Evolutionary conservation across 2,329 filamentous ascomycete species (phyloP), one percentile per base, ranked within the genome.

Genomic region (Colletotrichum navitas): DNA sequence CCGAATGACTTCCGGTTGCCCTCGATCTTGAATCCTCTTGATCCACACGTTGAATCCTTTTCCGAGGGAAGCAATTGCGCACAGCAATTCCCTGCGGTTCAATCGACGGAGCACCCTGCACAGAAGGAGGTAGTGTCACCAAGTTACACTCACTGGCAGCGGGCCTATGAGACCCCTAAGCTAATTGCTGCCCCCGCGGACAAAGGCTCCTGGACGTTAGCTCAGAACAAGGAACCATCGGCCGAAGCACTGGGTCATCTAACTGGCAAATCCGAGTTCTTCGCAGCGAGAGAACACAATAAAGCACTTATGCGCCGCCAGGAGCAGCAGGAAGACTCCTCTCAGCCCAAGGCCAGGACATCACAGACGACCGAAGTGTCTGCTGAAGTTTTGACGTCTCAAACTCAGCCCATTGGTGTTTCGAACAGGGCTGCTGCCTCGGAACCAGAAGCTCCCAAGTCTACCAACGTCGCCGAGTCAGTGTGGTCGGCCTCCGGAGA

Each of bases 221-320:
- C 51, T 10, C 69, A 64, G 41, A 55, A 52, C 26, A 54, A 60
- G 21, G 60, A 54, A 3, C 18, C 55, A 5, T 70, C 70, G 8
- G 79, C 78, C 21, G 77, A 80, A 49, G 61, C 74, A 8, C 75
- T 84, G 54, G 82, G 82, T 1, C 74, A 77, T 32, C 80, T 76
- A 62, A 80, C 78, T 3, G 83, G 81, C 1, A 84, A 84, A 61
- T 70, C 70, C 11, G 82, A 83, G 29, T 85, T 76, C 62, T 85
- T 84, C 62, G 76, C 75, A 4, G 83, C 83, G 7, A 78, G 83
- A 34, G 83, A 82, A 58, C 74, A 77, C 29, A 85, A 84, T 63
- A 81, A 78, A 45, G 64, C 51, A 29, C 45, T 45, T 16, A 34
- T 66, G n/a, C 54, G 59, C 16, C 52, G 24, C 16, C 26, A 41